Evolutionary conservation across 1,139 yeast genomes (phyloP).

Genomic region (Pichia sp.): DNA sequence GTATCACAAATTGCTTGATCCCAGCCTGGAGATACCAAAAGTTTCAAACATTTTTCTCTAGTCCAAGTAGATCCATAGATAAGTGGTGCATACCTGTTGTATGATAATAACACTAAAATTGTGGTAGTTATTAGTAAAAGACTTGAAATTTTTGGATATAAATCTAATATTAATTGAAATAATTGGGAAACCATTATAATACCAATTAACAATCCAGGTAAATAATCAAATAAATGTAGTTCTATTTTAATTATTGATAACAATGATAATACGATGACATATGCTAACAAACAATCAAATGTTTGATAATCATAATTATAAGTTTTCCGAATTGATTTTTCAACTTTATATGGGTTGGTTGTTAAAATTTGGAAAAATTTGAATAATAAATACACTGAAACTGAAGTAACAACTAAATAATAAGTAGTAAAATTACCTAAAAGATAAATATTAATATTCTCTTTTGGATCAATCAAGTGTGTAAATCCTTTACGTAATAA

Average conservation of each 20-base stretch:
- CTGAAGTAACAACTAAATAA: conserved; percentile 28
- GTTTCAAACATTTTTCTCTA: conserved; percentile 33
- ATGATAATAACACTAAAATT: conserved; percentile 33
- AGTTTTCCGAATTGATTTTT: neutral
- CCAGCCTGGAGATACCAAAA: conserved; percentile 18
- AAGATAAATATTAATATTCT: conserved; percentile 33
- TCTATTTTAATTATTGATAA: conserved; percentile 50
- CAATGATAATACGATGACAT: conserved; percentile 51
- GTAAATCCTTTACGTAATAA: conserved; percentile 46
- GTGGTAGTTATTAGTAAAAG: conserved; percentile 29
- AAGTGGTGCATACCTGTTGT: conserved; percentile 38
- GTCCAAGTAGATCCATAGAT: conserved; percentile 50
- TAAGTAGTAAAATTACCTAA: conserved; percentile 56
- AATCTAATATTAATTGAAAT: conserved; percentile 29
- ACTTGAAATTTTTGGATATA: conserved; percentile 30
- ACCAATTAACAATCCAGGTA: conserved; percentile 59
- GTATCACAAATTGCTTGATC: conserved; percentile 11
- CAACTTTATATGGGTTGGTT: conserved; percentile 20
- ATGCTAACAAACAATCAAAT: conserved; percentile 38
- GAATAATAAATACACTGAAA: conserved; percentile 6
- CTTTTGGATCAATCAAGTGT: conserved; percentile 41
- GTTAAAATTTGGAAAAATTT: conserved; percentile 12
- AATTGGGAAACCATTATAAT: conserved; percentile 47
- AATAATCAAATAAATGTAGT: conserved; percentile 51
- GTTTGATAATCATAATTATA: conserved; percentile 17